Base-by-base conservation (phyloP, 148 eudicot species). In the Suaeda aralocaspica region DNA sequence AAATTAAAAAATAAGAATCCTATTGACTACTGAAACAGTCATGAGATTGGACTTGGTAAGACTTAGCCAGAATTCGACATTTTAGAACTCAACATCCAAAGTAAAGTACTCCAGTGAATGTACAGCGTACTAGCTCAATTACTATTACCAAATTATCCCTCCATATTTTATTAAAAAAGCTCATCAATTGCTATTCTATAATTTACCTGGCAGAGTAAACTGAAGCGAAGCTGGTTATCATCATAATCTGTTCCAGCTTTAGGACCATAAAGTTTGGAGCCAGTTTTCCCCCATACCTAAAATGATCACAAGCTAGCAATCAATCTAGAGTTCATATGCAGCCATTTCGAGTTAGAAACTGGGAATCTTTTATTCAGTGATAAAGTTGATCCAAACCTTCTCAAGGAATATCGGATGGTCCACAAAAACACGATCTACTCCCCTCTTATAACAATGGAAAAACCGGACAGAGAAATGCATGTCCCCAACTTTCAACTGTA, bases 201-300 rank as follows among this genome's bases (percentile, higher is more conserved):
- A 45, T 71, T 64, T 70, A 93, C 99, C 78, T 76, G 90, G 81
- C 97, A 94, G 39, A 94, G 72, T 58, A 94, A 74, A 73, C 93
- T 84, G 81, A 86, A 94, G 25, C 97, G 81, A 45, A 91, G 74
- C 69, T 89, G 88, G 81, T 91, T 94, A 83, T 94, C 97, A 33
- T 67, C 48, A 64, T 79, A 94, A 80, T 94, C 99, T 0, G 58
- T 65, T 39, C 97, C 99, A 57, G 99, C 70, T 14, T 55, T 76
- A 45, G 96, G 99, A 56, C 99, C 99, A 79, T 94, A 94, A n/a
- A 94, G 73, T 79, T 91, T 89, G 12, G 97, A 86, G 64, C 79
- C 86, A 59, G 97, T 94, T 85, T 91, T 94, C 0, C 96, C 99
- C 97, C 97, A 86, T 10, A 94, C 98, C 98, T 93, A 59, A 46